phyloP scores from a whole-genome alignment of 1,284 basidiomycete species.

The Prillingera fragicola region DNA sequence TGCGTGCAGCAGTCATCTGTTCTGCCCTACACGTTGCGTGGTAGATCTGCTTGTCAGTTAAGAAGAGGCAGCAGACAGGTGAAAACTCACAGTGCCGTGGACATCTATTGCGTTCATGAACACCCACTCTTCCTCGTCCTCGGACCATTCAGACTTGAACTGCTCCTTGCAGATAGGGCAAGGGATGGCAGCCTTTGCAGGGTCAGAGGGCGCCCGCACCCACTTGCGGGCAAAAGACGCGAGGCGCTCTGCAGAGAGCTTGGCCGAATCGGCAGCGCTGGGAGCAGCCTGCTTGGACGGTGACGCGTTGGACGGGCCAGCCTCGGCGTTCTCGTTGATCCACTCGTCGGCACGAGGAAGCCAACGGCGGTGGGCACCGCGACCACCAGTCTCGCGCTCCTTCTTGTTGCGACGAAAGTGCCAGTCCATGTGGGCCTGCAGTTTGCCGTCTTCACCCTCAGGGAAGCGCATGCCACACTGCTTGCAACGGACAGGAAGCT shows the following conservation, averaged over 20 bases:
- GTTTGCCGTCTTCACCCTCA: slow-evolving; percentile 60
- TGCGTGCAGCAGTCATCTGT: slow-evolving; percentile 27
- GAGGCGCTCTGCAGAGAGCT: slow-evolving; percentile 61
- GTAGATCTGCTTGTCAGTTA: slow-evolving; percentile 57
- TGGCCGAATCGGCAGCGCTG: slow-evolving; percentile 6
- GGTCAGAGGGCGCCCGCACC: slow-evolving; percentile 70
- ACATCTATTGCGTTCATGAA: slow-evolving; percentile 86
- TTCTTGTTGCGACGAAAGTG: slow-evolving; percentile 93
- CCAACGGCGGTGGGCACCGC: slow-evolving; percentile 89
- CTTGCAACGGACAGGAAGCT: slow-evolving; percentile 77
- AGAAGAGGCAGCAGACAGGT: background rate
- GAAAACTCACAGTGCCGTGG: slow-evolving; percentile 64
- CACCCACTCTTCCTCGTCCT: slow-evolving; percentile 98
- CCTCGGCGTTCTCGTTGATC: slow-evolving; percentile 58
- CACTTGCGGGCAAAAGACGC: slow-evolving; percentile 68
- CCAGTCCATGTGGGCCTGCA: slow-evolving; percentile 92
- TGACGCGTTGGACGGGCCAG: slow-evolving; percentile 26
- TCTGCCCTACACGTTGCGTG: slow-evolving; percentile 90
- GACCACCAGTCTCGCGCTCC: slow-evolving; percentile 71
- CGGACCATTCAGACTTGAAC: slow-evolving; percentile 85
- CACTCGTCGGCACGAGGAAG: slow-evolving; percentile 81
- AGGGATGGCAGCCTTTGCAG: slow-evolving; percentile 72
- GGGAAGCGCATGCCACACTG: slow-evolving; percentile 89
- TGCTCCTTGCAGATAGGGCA: slow-evolving; percentile 97
- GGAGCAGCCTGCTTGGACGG: slow-evolving; percentile 6